Base-by-base conservation (phyloP, 768 basidiomycete species). In the Trametes punicea region DNA sequence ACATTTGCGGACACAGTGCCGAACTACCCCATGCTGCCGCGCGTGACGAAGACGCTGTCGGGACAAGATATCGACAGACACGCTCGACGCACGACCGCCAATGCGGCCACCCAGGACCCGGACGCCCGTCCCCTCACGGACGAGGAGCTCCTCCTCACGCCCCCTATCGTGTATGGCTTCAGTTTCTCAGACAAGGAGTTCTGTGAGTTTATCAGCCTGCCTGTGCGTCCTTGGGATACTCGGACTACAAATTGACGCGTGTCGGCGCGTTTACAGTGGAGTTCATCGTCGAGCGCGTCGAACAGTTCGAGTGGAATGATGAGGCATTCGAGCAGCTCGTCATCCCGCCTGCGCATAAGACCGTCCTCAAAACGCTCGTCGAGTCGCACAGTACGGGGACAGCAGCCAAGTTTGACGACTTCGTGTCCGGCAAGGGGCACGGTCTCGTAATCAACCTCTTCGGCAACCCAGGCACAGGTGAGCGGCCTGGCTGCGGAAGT, bases 141-240 rank as follows among this genome's bases (percentile, higher is more conserved):
- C 3, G 79, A 82, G 20, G 78, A 83, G 33, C 69, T 85, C 16
- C 69, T 85, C 26, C 68, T 88, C 4, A 73, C 83, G 0, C 74
- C 84, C 0, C 77, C 81, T 0, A 72, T 81, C 33, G 77, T 85
- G 2, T 81, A 81, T 57, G 84, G 83, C 0, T 88, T 87, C 67
- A 83, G 83, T 67, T 68, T 87, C 42, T 60, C 69, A 6, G 82
- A 82, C 56, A 85, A 85, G 66, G 61, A 75, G 6, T 84, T 83
- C 83, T 67, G 82, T 83, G 64, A 60, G 81, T 74, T 0, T 5
- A 15, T 36, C 15, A n/a, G 13, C 7, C 4, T 36, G 34, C 7
- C 4, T n/a, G 15, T 10, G 34, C 6, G 5, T 15, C 5, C 15
- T 16, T 15, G 34, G 13, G 34, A 9, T 16, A 8, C n/a, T 2